These are phyloP conservation scores for Exophiala alcalophila DNA, from an alignment of 2,329 filamentous ascomycete genomes.

Conservation along the genomic window DNA sequence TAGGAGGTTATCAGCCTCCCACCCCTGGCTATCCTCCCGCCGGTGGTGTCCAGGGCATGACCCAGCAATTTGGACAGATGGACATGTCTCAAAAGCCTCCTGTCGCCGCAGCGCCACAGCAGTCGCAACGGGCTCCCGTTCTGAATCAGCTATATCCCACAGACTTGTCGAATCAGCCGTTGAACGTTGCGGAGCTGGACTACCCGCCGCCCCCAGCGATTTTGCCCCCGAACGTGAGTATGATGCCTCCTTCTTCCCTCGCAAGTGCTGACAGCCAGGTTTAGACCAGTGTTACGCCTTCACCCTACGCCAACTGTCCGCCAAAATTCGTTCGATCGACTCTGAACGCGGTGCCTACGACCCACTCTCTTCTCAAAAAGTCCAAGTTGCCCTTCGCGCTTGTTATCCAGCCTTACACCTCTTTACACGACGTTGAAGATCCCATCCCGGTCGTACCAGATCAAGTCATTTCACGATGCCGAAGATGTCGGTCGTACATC, in stretches of 20 bases:
- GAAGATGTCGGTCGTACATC: slow-evolving; percentile 94
- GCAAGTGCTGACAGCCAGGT: slow-evolving; percentile 40
- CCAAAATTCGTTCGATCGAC: slow-evolving; percentile 94
- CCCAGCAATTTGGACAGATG: slow-evolving; percentile 78
- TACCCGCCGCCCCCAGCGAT: slow-evolving; percentile 87
- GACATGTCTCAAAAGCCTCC: slow-evolving; percentile 58
- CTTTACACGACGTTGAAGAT: slow-evolving; percentile 90
- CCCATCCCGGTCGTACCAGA: slow-evolving; percentile 88
- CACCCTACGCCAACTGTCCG: slow-evolving; percentile 84
- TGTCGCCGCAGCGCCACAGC: slow-evolving; percentile 47
- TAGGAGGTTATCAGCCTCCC: slow-evolving; percentile 65
- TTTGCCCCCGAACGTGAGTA: slow-evolving; percentile 82
- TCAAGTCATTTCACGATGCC: slow-evolving; percentile 94
- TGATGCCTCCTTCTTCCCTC: neutral
- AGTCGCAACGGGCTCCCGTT: slow-evolving; percentile 37
- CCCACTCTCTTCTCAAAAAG: slow-evolving; percentile 90
- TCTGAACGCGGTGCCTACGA: slow-evolving; percentile 88
- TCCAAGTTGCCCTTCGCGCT: slow-evolving; percentile 93
- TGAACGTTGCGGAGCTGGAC: slow-evolving; percentile 90
- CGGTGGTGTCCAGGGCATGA: slow-evolving; percentile 66
- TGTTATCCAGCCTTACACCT: slow-evolving; percentile 91
- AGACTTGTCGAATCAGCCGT: slow-evolving; percentile 86
- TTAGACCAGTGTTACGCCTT: slow-evolving; percentile 85
- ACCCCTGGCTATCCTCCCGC: slow-evolving; percentile 61
- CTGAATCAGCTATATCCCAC: slow-evolving; percentile 89